Evolutionary conservation across 164 flowering plant species (phyloP), one percentile per base, ranked within the genome.

Genomic region (Magnolia officinalis): DNA sequence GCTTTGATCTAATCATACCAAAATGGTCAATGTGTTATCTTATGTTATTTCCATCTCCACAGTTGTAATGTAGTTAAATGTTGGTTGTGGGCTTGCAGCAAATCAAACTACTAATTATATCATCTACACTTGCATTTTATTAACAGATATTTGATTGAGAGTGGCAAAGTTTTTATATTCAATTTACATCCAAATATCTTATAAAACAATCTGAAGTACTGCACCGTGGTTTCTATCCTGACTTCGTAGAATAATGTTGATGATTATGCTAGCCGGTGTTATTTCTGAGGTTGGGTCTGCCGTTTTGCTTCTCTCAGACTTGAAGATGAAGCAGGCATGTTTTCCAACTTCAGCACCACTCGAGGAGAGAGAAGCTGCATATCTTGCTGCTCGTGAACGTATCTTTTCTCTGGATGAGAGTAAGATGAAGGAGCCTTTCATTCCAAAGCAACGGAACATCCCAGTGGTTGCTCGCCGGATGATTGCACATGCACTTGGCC

Each of bases 401-500:
- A 92, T 92, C 63, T 95, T 91, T 83, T 80, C 91, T n/a, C 64
- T 67, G 73, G 88, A 85, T 75, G 84, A 75, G 21, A 81, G 59
- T 50, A 87, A 82, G 63, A 73, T 71, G 8, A 84, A 72, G 69
- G 89, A 84, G 78, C 67, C 86, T 69, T 76, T 71, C 10, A 77
- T 78, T 74, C 88, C 87, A 76, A 92, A 82, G 84, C 97, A 97
- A 80, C 83, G 89, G 61, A 86, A 76, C 63, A 76, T 82, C 75
- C 98, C 97, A 83, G 92, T 82, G 65, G 98, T 93, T 83, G 98
- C 98, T 65, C 95, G 86, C 19, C 89, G 98, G 29, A 93, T 95
- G 98, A 95, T 95, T 82, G 92, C 93, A 37, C 98, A 89, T 88
- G 98, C 98, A 0, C 87, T 95, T 37, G 98, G 98, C 65, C 88